Percentiles rank a stretch among this genome's conserved stretches.
Conservation (phyloP, 225 moss, liverwort and hornwort species). For the Bryoerythrophyllum caledonicum region DNA sequence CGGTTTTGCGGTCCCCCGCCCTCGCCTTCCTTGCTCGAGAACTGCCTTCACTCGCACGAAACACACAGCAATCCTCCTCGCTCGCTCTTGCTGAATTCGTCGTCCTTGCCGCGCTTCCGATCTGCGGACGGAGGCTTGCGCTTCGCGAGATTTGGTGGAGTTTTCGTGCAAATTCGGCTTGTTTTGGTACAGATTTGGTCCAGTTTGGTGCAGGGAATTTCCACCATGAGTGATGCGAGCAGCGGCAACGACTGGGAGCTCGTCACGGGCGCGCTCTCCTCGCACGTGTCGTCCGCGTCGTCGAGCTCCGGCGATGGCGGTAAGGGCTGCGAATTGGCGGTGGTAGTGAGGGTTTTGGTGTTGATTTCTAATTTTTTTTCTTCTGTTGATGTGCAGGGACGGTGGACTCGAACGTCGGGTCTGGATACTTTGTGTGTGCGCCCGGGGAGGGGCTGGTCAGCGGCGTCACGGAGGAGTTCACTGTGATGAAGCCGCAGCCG, state of each 20-base stretch:
- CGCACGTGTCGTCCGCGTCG: slow-evolving; percentile 30
- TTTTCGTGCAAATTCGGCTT: not conserved
- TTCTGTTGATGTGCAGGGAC: slow-evolving; percentile 12
- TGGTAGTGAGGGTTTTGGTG: not conserved
- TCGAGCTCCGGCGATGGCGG: slow-evolving; percentile 27
- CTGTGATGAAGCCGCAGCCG: slow-evolving; percentile 14
- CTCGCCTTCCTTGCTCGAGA: not conserved
- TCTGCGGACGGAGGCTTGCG: no score
- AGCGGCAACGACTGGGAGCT: slow-evolving; percentile 54
- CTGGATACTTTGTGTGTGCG: slow-evolving; percentile 26
- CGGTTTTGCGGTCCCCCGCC: not conserved
- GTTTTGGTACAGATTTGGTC: not conserved
- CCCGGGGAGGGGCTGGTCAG: slow-evolving; percentile 8
- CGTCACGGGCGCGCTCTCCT: slow-evolving; percentile 29
- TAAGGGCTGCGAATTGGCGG: not conserved
- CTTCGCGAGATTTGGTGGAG: not conserved
- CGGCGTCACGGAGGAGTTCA: slow-evolving; percentile 18
- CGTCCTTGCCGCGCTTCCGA: not conserved
- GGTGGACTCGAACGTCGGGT: slow-evolving; percentile 34
- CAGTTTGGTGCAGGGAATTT: not conserved
- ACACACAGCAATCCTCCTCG: not conserved
- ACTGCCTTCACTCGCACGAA: slow-evolving; percentile 16
- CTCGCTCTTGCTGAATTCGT: not conserved
- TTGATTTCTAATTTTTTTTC: not conserved
- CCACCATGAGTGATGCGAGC: slow-evolving; percentile 41